These are phyloP conservation scores for Dryadomyces quercivorus DNA, from an alignment of 2,329 filamentous ascomycete genomes.

Conservation along the genomic window DNA sequence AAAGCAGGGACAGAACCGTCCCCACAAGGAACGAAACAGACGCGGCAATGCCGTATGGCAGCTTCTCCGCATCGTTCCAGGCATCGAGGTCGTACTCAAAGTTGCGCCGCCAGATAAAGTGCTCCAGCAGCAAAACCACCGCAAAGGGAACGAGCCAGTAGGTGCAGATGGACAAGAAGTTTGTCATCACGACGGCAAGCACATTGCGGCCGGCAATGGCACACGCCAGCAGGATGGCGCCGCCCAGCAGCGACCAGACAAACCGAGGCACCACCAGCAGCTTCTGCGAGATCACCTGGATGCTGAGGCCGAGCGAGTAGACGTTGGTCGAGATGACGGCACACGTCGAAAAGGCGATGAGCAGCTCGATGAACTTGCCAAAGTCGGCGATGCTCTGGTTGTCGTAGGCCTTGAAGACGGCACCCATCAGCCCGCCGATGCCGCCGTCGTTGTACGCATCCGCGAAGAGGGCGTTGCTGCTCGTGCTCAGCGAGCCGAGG, in stretches of 20 bases:
- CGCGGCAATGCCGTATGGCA: slow-evolving; percentile 9
- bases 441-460: slow-evolving; percentile 7
- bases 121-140: slow-evolving; percentile 8
- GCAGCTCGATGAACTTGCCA: slow-evolving; percentile 8
- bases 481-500: slow-evolving; percentile 8
- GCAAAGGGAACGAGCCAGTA: slow-evolving; percentile 10
- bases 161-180: slow-evolving; percentile 9
- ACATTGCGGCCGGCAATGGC: slow-evolving; percentile 9
- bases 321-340: slow-evolving; percentile 8
- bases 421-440: slow-evolving; percentile 12
- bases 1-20: slow-evolving; percentile 6
- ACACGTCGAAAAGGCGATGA: slow-evolving; percentile 5
- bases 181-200: slow-evolving; percentile 9
- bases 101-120: slow-evolving; percentile 8
- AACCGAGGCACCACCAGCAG: slow-evolving; percentile 8
- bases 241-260: slow-evolving; percentile 8
- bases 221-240: slow-evolving; percentile 4
- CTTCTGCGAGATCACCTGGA: slow-evolving; percentile 6
- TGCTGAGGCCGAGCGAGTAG: slow-evolving; percentile 10
- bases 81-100: slow-evolving; percentile 7
- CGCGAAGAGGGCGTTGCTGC: slow-evolving; percentile 5
- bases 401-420: slow-evolving; percentile 5
- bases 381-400: slow-evolving; percentile 7
- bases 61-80: slow-evolving; percentile 3
- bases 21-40: slow-evolving; percentile 4